A percentile compares a stretch with the other conserved stretches of the same genome.
phyloP scores from a whole-genome alignment of 1,284 basidiomycete species.

The Cutaneotrichosporon spelunceum region DNA sequence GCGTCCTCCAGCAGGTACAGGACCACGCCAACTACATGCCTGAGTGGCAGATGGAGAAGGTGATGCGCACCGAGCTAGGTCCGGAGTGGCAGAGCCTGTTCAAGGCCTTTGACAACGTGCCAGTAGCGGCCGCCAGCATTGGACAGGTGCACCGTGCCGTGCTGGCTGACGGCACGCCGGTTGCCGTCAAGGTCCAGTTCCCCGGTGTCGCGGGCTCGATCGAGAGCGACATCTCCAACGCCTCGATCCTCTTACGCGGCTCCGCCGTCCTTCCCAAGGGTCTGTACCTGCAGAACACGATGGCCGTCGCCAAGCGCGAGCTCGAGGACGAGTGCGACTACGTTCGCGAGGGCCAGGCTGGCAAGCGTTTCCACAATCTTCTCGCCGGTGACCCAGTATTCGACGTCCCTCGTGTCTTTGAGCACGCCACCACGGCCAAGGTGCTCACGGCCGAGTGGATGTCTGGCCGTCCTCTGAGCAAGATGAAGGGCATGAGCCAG shows the following conservation, averaged over 20 bases:
- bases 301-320: slow-evolving; percentile 83
- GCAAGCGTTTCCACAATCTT: slow-evolving; percentile 61
- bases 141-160: slow-evolving; percentile 88
- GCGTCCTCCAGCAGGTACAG: slow-evolving; percentile 85
- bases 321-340: slow-evolving; percentile 96
- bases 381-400: slow-evolving; percentile 66
- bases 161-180: slow-evolving; percentile 55
- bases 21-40: slow-evolving; percentile 98
- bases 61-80: slow-evolving; percentile 72
- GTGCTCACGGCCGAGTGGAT: slow-evolving; percentile 91
- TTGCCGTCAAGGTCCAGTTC: slow-evolving; percentile 96
- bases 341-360: slow-evolving; percentile 74
- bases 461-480: slow-evolving; percentile 71
- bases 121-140: slow-evolving; percentile 94
- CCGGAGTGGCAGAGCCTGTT: slow-evolving; percentile 72
- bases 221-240: slow-evolving; percentile 78
- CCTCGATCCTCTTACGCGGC: slow-evolving; percentile 76
- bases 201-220: slow-evolving; percentile 87
- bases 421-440: slow-evolving; percentile 71
- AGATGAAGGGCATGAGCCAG: slow-evolving; percentile 62
- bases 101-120: slow-evolving; percentile 72
- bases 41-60: slow-evolving; percentile 94
- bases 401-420: slow-evolving; percentile 74
- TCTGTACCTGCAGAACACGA: slow-evolving; percentile 81
- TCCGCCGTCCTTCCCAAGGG: slow-evolving; percentile 80